Conservation (phyloP, 495 filamentous ascomycete species). For the Penicillium ochrochloron region DNA sequence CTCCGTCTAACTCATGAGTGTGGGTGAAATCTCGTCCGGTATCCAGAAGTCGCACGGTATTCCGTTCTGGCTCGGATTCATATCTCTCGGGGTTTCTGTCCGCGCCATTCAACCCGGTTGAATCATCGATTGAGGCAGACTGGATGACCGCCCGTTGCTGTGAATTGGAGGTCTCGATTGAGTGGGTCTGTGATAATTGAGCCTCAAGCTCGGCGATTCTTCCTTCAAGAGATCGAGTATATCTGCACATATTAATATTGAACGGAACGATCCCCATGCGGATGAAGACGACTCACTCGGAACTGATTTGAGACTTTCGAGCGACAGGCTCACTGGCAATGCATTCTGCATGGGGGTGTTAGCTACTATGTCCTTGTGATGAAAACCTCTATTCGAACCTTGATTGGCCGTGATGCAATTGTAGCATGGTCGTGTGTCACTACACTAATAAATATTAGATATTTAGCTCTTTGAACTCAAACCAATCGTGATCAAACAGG, state of each 20-base stretch:
- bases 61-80: not conserved
- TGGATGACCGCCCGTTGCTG: not conserved
- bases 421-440: constrained; percentile 19
- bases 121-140: not conserved
- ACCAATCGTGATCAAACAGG: not conserved
- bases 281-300: constrained; percentile 8
- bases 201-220: constrained; percentile 18
- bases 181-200: not conserved
- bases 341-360: constrained; percentile 16
- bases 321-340: constrained; percentile 15
- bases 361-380: not conserved
- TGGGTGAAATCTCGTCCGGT: no score
- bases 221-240: constrained; percentile 20
- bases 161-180: not conserved
- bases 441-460: constrained; percentile 10
- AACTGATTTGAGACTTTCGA: constrained; percentile 14
- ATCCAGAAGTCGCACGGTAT: not conserved
- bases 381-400: constrained; percentile 5
- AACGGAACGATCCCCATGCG: no score
- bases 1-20: not conserved
- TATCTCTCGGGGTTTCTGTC: not conserved
- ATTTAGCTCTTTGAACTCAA: not conserved
- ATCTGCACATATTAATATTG: constrained; percentile 5
- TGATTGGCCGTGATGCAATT: constrained; percentile 19
- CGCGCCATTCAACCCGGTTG: not conserved